Conservation (phyloP, 2,329 filamentous ascomycete species). For the Claviceps sp. region DNA sequence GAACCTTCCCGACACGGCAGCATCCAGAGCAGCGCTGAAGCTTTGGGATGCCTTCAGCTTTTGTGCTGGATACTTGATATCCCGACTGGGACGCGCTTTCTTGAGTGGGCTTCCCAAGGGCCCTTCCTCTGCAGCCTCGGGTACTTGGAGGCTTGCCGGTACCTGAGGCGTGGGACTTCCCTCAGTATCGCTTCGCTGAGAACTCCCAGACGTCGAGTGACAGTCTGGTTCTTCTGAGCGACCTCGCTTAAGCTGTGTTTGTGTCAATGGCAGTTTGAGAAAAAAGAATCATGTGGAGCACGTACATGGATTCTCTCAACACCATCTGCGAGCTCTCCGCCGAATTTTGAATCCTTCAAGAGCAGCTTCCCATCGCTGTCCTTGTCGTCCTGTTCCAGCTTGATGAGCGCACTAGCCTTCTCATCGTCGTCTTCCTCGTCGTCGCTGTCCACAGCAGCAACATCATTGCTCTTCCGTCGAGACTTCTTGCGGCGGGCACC, state of each 20-base stretch:
- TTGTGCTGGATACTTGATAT: slow-evolving; percentile 14
- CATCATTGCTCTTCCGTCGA: slow-evolving; percentile 51
- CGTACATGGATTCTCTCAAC: slow-evolving; percentile 70
- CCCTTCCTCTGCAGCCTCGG: slow-evolving; percentile 21
- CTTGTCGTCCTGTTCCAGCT: slow-evolving; percentile 54
- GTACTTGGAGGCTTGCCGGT: slow-evolving; percentile 2
- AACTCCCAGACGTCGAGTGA: slow-evolving; percentile 20
- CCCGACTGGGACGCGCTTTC: slow-evolving; percentile 53
- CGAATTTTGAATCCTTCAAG: slow-evolving; percentile 58
- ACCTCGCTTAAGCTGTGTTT: slow-evolving; percentile 61
- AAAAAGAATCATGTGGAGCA: slow-evolving; percentile 3
- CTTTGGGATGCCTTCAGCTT: slow-evolving; percentile 18
- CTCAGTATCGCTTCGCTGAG: slow-evolving; percentile 28
- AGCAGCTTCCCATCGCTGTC: slow-evolving; percentile 41
- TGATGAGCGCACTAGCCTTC: slow-evolving; percentile 43
- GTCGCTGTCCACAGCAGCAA: slow-evolving; percentile 60
- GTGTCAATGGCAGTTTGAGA: slow-evolving; percentile 6
- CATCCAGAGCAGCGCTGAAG: slow-evolving; percentile 22
- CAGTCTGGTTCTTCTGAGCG: slow-evolving; percentile 60
- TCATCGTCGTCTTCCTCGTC: slow-evolving; percentile 58
- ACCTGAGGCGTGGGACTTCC: slow-evolving; percentile 22
- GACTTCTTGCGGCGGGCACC: slow-evolving; percentile 40
- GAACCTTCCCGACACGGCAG: slow-evolving; percentile 12
- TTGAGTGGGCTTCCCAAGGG: slow-evolving; percentile 59
- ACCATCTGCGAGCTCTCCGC: slow-evolving; percentile 65